Evolutionary conservation across 2,329 filamentous ascomycete species (phyloP).

Genomic region (Acrocalymma vagum): DNA sequence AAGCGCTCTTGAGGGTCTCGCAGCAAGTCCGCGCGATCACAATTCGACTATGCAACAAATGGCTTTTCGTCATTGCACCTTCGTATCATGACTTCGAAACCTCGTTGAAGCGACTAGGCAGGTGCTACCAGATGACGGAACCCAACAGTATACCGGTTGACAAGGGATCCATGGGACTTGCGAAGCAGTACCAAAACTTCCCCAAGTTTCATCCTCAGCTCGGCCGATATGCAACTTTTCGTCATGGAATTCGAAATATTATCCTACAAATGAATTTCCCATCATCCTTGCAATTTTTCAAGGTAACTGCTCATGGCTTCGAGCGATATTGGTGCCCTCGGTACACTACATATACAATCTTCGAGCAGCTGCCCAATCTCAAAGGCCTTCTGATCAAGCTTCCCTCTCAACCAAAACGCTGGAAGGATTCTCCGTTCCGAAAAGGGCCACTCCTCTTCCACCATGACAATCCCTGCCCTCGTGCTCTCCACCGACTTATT

Average conservation of each 20-base stretch:
- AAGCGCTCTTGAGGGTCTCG: slow-evolving; percentile 24
- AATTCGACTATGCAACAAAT: slow-evolving; percentile 21
- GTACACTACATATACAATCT: slow-evolving; percentile 21
- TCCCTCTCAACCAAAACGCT: slow-evolving; percentile 14
- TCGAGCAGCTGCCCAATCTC: slow-evolving; percentile 30
- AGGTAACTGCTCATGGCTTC: slow-evolving; percentile 24
- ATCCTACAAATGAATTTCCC: slow-evolving; percentile 27
- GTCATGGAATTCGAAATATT: slow-evolving; percentile 35
- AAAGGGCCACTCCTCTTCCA: slow-evolving; percentile 27
- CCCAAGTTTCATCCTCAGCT: slow-evolving; percentile 33
- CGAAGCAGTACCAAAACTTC: slow-evolving; percentile 20
- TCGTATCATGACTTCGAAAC: slow-evolving; percentile 3
- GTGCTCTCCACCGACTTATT: slow-evolving; percentile 30
- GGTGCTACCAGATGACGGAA: slow-evolving; percentile 21
- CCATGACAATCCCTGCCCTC: slow-evolving; percentile 24
- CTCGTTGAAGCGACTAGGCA: slow-evolving; percentile 19
- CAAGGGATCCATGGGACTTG: slow-evolving; percentile 5
- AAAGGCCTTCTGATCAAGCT: slow-evolving; percentile 28
- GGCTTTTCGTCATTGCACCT: slow-evolving; percentile 13
- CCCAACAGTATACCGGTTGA: slow-evolving; percentile 15
- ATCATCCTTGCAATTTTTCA: slow-evolving; percentile 35
- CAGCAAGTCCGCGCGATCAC: slow-evolving; percentile 31
- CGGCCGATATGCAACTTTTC: slow-evolving; percentile 28
- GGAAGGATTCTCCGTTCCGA: slow-evolving; percentile 5
- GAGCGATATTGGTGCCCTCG: slow-evolving; percentile 1